Evolutionary conservation across 768 basidiomycete genomes (phyloP).

Genomic region (Hericium rajendrae): DNA sequence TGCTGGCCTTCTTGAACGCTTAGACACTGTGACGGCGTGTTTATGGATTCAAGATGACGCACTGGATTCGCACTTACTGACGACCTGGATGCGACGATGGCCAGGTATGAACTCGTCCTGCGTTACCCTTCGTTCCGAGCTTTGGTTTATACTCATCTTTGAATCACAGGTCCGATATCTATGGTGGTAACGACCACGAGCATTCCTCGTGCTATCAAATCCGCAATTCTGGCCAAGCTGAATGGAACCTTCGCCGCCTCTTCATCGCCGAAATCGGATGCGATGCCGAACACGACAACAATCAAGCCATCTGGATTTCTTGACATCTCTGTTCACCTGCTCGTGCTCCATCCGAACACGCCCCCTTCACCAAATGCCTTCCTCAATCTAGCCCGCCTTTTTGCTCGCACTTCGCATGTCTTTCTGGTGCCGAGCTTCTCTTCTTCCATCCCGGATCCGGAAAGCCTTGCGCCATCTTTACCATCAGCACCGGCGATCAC

Average conservation of each 20-base stretch:
- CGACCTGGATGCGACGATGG: slow-evolving; percentile 33
- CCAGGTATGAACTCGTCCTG: slow-evolving; percentile 22
- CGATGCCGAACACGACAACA: not conserved
- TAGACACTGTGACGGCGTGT: slow-evolving; percentile 33
- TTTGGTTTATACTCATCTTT: no score
- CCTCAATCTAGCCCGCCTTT: slow-evolving; percentile 55
- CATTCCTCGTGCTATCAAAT: not conserved
- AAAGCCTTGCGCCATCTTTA: not conserved
- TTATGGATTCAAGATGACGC: slow-evolving; percentile 34
- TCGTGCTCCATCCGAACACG: slow-evolving; percentile 37
- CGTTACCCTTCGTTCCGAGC: no score
- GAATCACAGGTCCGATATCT: slow-evolving; percentile 8
- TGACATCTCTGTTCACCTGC: slow-evolving; percentile 21
- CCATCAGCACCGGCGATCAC: not conserved
- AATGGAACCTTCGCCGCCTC: no score
- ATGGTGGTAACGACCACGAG: slow-evolving; percentile 6
- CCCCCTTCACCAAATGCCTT: slow-evolving; percentile 39
- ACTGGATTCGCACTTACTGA: slow-evolving; percentile 20
- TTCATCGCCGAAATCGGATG: not conserved
- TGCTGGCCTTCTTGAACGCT: not conserved
- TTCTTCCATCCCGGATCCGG: slow-evolving; percentile 14
- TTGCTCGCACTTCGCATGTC: slow-evolving; percentile 37
- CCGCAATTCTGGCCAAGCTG: not conserved
- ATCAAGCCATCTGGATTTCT: not conserved
- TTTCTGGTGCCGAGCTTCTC: slow-evolving; percentile 43